A percentile compares a stretch with the other conserved stretches of the same genome.
These are phyloP conservation scores for Planoprotostelium fungivorum DNA, from an alignment of 78 protist genomes.

Conservation along the genomic window DNA sequence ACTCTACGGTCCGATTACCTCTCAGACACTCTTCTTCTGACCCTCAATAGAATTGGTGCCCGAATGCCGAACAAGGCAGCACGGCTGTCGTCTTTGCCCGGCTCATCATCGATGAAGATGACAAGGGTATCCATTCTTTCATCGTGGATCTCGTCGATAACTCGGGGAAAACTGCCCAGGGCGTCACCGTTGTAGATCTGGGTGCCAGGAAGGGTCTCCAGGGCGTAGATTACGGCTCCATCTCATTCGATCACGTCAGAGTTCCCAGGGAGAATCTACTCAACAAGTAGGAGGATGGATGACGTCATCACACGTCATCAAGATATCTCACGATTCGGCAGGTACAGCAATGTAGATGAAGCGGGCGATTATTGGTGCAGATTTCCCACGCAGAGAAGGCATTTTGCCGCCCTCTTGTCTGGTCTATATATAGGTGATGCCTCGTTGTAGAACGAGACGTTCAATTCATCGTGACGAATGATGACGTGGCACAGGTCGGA, in stretches of 20 bases:
- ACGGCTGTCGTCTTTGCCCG: slow-evolving; percentile 59
- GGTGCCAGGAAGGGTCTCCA: slow-evolving; percentile 65
- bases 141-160: slow-evolving; percentile 43
- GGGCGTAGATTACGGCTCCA: slow-evolving; percentile 70
- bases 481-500: too few species aligned
- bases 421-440: not conserved
- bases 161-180: slow-evolving; percentile 11
- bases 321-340: not conserved
- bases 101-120: slow-evolving; percentile 25
- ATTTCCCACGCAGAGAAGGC: not conserved
- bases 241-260: slow-evolving; percentile 57
- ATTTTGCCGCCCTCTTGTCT: not conserved
- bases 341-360: not conserved
- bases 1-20: too few species aligned
- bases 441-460: too few species aligned
- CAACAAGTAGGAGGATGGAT: slow-evolving; percentile 38
- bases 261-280: slow-evolving; percentile 41
- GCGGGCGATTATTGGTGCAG: not conserved
- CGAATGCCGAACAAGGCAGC: slow-evolving; percentile 51
- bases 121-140: slow-evolving; percentile 67
- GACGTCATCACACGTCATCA: not conserved
- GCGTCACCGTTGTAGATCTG: slow-evolving; percentile 43
- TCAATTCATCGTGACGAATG: too few species aligned
- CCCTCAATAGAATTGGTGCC: slow-evolving; percentile 76
- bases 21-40: too few species aligned